Conservation (phyloP, 1,284 basidiomycete species). For the Cerrena zonata region DNA sequence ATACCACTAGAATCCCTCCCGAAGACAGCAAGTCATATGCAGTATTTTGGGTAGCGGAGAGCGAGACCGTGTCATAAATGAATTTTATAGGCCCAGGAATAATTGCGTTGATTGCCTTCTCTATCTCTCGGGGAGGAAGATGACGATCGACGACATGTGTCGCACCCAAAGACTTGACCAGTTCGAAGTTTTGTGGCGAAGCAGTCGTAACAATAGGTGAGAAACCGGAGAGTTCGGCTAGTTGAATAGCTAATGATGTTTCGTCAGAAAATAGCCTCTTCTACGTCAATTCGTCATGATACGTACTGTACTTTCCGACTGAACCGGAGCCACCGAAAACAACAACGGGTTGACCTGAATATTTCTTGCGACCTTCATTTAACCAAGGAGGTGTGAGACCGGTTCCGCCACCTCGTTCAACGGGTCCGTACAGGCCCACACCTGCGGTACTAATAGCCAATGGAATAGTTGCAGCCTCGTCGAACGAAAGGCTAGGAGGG, state of each 20-base stretch:
- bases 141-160: slow-evolving; percentile 36
- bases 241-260: slow-evolving; percentile 32
- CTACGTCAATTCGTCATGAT: neutral
- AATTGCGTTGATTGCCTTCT: slow-evolving; percentile 6
- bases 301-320: slow-evolving; percentile 28
- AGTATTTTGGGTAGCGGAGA: slow-evolving; percentile 7
- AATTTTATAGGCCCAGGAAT: slow-evolving; percentile 10
- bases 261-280: too few relatives aligned
- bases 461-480: slow-evolving; percentile 33
- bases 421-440: slow-evolving; percentile 21
- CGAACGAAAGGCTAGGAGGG: slow-evolving; percentile 39
- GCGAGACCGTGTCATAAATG: slow-evolving; percentile 10
- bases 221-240: slow-evolving; percentile 44
- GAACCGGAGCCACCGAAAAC: slow-evolving; percentile 29
- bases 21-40: slow-evolving; percentile 10
- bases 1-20: slow-evolving; percentile 11
- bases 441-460: slow-evolving; percentile 22
- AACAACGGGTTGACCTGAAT: slow-evolving; percentile 24
- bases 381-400: slow-evolving; percentile 13
- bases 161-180: slow-evolving; percentile 44
- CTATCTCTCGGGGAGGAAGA: neutral
- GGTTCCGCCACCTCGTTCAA: slow-evolving; percentile 3
- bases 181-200: slow-evolving; percentile 36
- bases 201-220: slow-evolving; percentile 44
- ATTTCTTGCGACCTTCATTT: slow-evolving; percentile 19